Conservation (phyloP, 2,329 filamentous ascomycete genomes). For the Penicillium olsonii region DNA sequence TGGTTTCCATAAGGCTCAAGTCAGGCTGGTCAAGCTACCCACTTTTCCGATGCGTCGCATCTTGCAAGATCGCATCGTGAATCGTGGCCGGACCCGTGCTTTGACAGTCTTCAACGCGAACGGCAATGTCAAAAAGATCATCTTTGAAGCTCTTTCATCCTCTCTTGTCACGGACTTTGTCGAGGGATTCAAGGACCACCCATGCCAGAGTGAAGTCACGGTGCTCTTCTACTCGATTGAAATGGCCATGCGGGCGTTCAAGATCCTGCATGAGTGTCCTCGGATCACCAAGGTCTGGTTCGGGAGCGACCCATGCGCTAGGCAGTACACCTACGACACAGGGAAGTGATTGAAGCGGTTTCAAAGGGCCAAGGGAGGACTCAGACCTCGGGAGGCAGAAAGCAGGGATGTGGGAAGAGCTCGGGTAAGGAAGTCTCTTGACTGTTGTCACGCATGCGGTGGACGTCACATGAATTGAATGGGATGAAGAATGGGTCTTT, state of each 20-base stretch:
- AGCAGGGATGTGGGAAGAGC: too few relatives aligned
- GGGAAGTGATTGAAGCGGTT: too few relatives aligned
- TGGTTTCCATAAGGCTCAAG: constrained; percentile 1
- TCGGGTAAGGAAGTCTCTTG: too few relatives aligned
- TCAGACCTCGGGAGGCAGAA: too few relatives aligned
- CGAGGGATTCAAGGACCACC: constrained; percentile 13
- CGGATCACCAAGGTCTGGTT: neutral
- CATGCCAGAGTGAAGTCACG: neutral
- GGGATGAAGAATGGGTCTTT: too few relatives aligned
- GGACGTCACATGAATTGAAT: too few relatives aligned
- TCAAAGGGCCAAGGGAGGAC: too few relatives aligned
- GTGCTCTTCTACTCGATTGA: constrained; percentile 14
- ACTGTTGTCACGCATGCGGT: too few relatives aligned
- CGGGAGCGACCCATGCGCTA: neutral
- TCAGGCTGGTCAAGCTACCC: constrained; percentile 10
- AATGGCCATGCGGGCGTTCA: constrained; percentile 6
- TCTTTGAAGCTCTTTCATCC: neutral
- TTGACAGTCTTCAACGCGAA: neutral
- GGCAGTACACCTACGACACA: neutral
- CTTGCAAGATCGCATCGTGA: constrained; percentile 3
- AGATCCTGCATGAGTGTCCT: neutral
- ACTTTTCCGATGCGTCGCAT: constrained; percentile 4
- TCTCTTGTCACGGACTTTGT: neutral
- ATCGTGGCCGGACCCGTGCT: constrained; percentile 8
- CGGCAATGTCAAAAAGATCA: neutral